Evolutionary conservation across 164 flowering plant species (phyloP).

Genomic region (Umbilicus rupestris): DNA sequence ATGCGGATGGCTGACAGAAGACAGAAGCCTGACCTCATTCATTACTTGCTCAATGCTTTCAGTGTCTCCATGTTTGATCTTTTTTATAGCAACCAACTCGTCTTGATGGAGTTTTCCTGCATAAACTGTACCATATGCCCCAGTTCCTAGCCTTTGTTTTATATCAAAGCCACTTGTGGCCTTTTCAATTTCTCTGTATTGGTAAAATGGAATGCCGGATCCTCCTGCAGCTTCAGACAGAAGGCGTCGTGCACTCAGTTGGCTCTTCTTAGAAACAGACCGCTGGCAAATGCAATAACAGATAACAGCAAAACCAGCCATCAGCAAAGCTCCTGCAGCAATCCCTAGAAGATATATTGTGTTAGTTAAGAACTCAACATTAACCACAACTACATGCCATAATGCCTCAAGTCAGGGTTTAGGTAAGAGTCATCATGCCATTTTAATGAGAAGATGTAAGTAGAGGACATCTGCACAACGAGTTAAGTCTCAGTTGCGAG

Average conservation of each 20-base stretch:
- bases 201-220: constrained; percentile 36
- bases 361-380: neutral
- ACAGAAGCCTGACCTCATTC: constrained; percentile 66
- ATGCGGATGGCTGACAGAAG: constrained; percentile 65
- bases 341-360: constrained; percentile 23
- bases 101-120: constrained; percentile 44
- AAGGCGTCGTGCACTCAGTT: constrained; percentile 36
- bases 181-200: constrained; percentile 55
- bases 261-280: constrained; percentile 22
- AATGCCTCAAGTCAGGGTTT: too few species aligned
- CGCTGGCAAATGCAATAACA: constrained; percentile 27
- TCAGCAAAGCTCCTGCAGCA: constrained; percentile 33
- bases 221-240: constrained; percentile 46
- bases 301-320: constrained; percentile 23
- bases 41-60: constrained; percentile 61
- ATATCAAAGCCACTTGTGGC: constrained; percentile 53
- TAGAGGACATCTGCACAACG: neutral
- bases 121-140: constrained; percentile 71
- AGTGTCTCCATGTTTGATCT: constrained; percentile 37
- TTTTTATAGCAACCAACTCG: constrained; percentile 58
- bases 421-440: neutral
- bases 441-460: neutral
- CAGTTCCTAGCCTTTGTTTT: constrained; percentile 55
- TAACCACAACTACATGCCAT: neutral
- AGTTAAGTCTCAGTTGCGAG: neutral